phyloP scores from a whole-genome alignment of 2,329 filamentous ascomycete species.

The Pyricularia grisea region DNA sequence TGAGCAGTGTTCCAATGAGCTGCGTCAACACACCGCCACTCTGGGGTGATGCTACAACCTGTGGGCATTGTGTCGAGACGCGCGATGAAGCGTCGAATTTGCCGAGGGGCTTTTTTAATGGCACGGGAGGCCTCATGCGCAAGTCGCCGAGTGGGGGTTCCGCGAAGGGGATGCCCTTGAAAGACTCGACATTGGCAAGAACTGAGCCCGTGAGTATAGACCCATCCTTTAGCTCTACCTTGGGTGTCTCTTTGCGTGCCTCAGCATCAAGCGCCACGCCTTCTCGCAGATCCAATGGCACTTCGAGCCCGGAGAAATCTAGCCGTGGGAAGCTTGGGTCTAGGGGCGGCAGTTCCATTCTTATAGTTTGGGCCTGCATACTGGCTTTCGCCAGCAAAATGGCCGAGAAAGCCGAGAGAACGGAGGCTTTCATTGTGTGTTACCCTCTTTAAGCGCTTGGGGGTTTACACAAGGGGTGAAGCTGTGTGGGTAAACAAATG shows the following conservation, averaged over 20 bases:
- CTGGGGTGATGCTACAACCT: constrained; percentile 53
- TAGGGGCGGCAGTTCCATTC: not conserved
- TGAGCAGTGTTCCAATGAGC: constrained; percentile 38
- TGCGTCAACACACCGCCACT: constrained; percentile 27
- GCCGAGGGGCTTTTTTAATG: constrained; percentile 46
- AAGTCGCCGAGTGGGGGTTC: constrained; percentile 56
- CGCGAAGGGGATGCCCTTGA: constrained; percentile 68
- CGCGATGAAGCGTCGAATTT: constrained; percentile 48
- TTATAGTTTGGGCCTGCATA: not conserved
- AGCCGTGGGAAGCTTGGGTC: not conserved
- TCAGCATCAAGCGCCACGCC: constrained; percentile 18
- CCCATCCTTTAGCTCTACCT: constrained; percentile 31
- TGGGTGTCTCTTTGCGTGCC: constrained; percentile 40
- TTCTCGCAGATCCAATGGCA: not conserved
- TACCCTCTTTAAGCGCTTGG: no score
- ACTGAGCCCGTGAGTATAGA: constrained; percentile 45
- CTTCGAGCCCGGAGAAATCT: not conserved
- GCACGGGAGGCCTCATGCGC: constrained; percentile 60
- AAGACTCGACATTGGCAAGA: constrained; percentile 49
- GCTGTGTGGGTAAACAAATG: not conserved
- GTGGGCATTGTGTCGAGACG: constrained; percentile 56
- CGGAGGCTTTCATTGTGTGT: not conserved
- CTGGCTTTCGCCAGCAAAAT: not conserved
- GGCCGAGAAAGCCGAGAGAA: not conserved
- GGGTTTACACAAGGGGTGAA: not conserved